Evolutionary conservation across 1,139 yeast genomes (phyloP).

Genomic region (Suhomyces terraborum): DNA sequence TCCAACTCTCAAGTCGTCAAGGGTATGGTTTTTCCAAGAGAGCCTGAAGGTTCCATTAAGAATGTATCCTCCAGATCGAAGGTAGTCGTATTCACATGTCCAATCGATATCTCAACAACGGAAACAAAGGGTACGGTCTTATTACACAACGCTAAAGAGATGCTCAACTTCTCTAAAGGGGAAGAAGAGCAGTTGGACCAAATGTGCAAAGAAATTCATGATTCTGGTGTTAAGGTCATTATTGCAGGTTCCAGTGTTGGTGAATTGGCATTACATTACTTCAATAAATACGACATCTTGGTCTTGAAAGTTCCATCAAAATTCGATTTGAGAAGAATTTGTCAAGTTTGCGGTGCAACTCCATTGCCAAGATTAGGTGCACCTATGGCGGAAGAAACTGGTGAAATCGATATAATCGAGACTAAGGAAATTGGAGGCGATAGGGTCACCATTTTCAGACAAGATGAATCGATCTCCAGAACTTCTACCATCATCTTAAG

Average conservation of each 20-base stretch:
- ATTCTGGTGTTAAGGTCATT: constrained; percentile 83
- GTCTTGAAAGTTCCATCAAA: constrained; percentile 90
- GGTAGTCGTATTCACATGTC: constrained; percentile 92
- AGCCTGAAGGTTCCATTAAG: constrained; percentile 89
- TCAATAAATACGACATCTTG: constrained; percentile 81
- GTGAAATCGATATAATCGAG: constrained; percentile 82
- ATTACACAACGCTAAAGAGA: constrained; percentile 92
- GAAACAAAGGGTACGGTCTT: constrained; percentile 97
- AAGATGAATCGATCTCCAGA: constrained; percentile 65
- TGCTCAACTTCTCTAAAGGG: constrained; percentile 94
- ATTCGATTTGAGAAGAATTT: constrained; percentile 88
- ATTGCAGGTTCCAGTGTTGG: constrained; percentile 94
- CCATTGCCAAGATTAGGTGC: constrained; percentile 95
- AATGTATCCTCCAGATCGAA: constrained; percentile 61
- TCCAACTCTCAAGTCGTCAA: constrained; percentile 75
- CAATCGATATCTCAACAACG: constrained; percentile 90
- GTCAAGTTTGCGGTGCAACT: constrained; percentile 97
- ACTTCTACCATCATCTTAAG: constrained; percentile 92
- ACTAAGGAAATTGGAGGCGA: constrained; percentile 97
- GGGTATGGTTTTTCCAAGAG: constrained; percentile 98
- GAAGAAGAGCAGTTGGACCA: constrained; percentile 93
- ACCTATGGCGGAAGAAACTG: constrained; percentile 94
- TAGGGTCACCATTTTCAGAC: constrained; percentile 92
- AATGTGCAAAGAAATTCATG: constrained; percentile 79
- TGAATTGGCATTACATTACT: constrained; percentile 88